These are phyloP conservation scores for Pseudogymnoascus sp. DNA, from an alignment of 2,329 filamentous ascomycete genomes.

Conservation along the genomic window DNA sequence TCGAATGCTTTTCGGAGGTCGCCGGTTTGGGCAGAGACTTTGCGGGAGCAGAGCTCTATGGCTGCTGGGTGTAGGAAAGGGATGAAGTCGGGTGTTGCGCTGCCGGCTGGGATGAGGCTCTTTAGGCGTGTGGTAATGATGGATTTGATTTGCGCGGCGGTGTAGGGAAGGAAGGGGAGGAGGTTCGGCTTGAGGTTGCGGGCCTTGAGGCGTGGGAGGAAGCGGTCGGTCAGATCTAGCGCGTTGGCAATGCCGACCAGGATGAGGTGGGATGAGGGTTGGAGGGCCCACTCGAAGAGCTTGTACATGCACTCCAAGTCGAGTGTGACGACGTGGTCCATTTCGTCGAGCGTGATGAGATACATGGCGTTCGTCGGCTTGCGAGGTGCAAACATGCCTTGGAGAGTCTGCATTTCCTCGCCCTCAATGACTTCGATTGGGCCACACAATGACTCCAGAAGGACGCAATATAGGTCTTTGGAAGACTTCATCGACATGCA, in stretches of 20 bases:
- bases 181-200: conserved; percentile 85
- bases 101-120: conserved; percentile 55
- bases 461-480: conserved; percentile 71
- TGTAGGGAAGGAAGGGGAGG: conserved; percentile 89
- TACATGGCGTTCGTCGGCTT: conserved; percentile 50
- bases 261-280: conserved; percentile 68
- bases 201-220: conserved; percentile 85
- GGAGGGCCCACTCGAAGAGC: conserved; percentile 93
- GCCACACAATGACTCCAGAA: conserved; percentile 62
- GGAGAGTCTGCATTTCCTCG: conserved; percentile 59
- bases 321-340: conserved; percentile 84
- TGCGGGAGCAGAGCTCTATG: conserved; percentile 88
- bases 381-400: conserved; percentile 61
- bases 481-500: conserved; percentile 94
- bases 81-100: conserved; percentile 49
- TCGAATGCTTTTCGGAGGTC: conserved; percentile 94
- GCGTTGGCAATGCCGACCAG: conserved; percentile 94
- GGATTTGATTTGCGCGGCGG: conserved; percentile 73
- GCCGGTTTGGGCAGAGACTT: conserved; percentile 87
- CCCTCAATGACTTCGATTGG: conserved; percentile 53
- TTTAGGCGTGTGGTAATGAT: conserved; percentile 80
- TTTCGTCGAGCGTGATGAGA: conserved; percentile 86
- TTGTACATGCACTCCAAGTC: conserved; percentile 85
- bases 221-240: conserved; percentile 88
- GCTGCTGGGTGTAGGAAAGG: conserved; percentile 92